Percentiles rank a stretch among this genome's conserved stretches.
These are phyloP conservation scores for Dothideomycetes sp. DNA, from an alignment of 2,329 filamentous ascomycete genomes.

Conservation along the genomic window DNA sequence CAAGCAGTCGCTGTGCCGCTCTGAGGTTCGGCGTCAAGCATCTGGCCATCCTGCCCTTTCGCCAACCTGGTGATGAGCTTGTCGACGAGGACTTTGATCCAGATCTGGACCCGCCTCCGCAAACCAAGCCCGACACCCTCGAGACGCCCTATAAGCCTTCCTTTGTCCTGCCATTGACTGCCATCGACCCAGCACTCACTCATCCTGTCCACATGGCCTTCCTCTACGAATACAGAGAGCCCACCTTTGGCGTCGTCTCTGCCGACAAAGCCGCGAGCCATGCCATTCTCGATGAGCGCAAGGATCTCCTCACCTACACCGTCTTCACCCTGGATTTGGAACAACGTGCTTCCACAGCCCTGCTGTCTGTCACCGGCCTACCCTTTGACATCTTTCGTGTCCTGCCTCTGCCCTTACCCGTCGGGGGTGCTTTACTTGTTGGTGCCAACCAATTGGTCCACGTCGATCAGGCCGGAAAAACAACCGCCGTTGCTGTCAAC, in stretches of 20 bases:
- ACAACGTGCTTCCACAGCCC: conserved; percentile 83
- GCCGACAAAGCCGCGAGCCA: conserved; percentile 63
- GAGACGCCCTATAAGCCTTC: conserved; percentile 74
- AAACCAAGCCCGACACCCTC: conserved; percentile 20
- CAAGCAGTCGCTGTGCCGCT: conserved; percentile 83
- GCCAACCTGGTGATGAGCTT: conserved; percentile 74
- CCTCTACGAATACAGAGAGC: conserved; percentile 91
- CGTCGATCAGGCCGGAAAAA: conserved; percentile 88
- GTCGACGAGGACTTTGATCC: conserved; percentile 88
- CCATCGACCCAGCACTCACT: conserved; percentile 75
- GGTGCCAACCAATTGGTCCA: conserved; percentile 89
- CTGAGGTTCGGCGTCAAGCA: conserved; percentile 85
- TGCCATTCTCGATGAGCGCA: conserved; percentile 62
- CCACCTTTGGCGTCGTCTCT: conserved; percentile 89
- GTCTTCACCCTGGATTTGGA: conserved; percentile 93
- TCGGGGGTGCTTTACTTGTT: conserved; percentile 78
- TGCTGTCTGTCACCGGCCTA: conserved; percentile 73
- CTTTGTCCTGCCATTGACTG: conserved; percentile 83
- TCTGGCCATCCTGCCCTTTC: conserved; percentile 87
- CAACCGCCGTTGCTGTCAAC: conserved; percentile 87
- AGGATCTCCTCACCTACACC: conserved; percentile 79
- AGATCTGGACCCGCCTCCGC: conserved; percentile 40
- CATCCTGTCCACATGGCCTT: conserved; percentile 89
- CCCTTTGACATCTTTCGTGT: conserved; percentile 81
- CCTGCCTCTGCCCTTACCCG: conserved; percentile 69